Evolutionary conservation across 2,329 filamentous ascomycete species (phyloP).

Genomic region (Diaporthe ampelina): DNA sequence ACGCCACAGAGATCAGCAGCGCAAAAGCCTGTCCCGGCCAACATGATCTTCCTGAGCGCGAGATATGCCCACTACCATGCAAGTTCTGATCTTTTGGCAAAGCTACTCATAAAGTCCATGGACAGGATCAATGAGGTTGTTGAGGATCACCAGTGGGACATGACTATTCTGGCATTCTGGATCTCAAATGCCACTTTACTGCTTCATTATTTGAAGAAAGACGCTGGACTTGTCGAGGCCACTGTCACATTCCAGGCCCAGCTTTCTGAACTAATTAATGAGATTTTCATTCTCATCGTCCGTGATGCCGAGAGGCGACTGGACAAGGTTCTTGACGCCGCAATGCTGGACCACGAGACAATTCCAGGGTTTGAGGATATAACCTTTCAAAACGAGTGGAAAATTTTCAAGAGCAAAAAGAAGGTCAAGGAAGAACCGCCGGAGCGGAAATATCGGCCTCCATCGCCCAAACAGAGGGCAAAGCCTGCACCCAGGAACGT

Average conservation of each 20-base stretch:
- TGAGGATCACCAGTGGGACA: conserved; percentile 97
- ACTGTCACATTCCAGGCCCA: conserved; percentile 94
- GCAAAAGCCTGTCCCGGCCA: conserved; percentile 98
- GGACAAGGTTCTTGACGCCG: conserved; percentile 93
- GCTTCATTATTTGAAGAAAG: conserved; percentile 98
- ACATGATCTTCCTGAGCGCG: conserved; percentile 95
- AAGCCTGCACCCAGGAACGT: conserved; percentile 96
- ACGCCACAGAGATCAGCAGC: conserved; percentile 93
- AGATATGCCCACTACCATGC: conserved; percentile 98
- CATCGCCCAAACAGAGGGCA: conserved; percentile 91
- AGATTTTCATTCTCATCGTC: conserved; percentile 98
- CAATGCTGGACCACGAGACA: conserved; percentile 97
- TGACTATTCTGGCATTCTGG: conserved; percentile 99
- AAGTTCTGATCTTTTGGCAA: conserved; percentile 84
- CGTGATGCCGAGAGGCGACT: conserved; percentile 94
- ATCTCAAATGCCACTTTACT: conserved; percentile 96
- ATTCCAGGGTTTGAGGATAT: conserved; percentile 98
- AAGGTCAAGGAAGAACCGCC: conserved; percentile 91
- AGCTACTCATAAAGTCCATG: conserved; percentile 87
- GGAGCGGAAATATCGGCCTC: conserved; percentile 91
- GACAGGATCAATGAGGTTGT: conserved; percentile 97
- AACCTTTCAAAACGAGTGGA: conserved; percentile 98
- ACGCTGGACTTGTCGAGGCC: conserved; percentile 82
- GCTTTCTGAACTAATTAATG: conserved; percentile 93
- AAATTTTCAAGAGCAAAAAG: conserved; percentile 91